Base-by-base conservation (phyloP, 768 basidiomycete genomes). In the Boletus huronensis region DNA sequence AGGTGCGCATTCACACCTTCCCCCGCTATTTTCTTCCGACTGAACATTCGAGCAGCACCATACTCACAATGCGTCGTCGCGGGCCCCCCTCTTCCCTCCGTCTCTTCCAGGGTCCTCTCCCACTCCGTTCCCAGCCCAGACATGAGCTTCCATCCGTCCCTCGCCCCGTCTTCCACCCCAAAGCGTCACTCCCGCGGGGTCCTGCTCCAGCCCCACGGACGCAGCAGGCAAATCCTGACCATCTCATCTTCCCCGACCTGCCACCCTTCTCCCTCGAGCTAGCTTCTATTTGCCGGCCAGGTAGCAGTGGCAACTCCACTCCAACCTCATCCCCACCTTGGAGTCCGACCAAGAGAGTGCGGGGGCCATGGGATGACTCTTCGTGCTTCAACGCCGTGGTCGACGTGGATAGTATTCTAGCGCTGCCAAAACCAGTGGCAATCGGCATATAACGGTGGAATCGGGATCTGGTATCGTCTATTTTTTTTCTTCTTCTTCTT, bases 101-200 rank as follows among this genome's bases (percentile, higher is more conserved):
- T 45, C 79, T 90, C 53, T 70, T 78, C 53, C 69, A 74, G 35
- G 88, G 86, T 14, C 86, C 86, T 5, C 76, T 80, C 26, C 85
- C 87, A 3, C 66, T 79, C n/a, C 78, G 85, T 58, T 79, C 80
- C 48, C 59, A 74, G 42, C 80, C 85, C 21, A 87, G 80, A 64
- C 85, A 89, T 70, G 78, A 74, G 14, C 74, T 90, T 59, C 89
- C 89, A 13, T 79, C 82, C n/a, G 23, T 84, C 26, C 88, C 88
- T 11, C 73, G 74, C 36, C 85, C 85, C 0, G 72, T 74, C 26
- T 79, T 81, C 53, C 66, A 75, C 31, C 70, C 73, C 44, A 65
- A 72, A 23, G 64, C 66, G 26, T 53, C 49, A 4, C 56, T 73
- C 26, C 56, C 59, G 25, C 65, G 63, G 17, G 59, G 57, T 0